Evolutionary conservation across 148 eudicot genomes (phyloP), one percentile per base, ranked within the genome.

Genomic region (Nepenthes mirabilis): DNA sequence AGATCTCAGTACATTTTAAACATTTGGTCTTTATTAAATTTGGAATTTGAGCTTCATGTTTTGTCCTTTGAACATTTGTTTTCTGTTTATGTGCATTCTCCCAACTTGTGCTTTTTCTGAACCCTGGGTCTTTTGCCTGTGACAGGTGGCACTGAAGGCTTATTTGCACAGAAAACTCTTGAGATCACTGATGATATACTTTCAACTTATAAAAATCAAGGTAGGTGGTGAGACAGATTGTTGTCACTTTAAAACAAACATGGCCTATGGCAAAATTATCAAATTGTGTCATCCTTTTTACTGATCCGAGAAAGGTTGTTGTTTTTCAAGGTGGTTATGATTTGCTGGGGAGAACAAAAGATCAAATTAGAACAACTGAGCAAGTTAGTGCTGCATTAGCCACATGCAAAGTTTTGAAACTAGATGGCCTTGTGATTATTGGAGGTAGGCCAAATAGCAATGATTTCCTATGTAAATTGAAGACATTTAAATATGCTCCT

Each of bases 131-230:
- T 49, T 62, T 37, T 63, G 49, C 59, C 66, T 62, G 45, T 70
- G 59, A 50, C 80, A 93, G 96, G 99, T 77, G 99, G 99, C 66
- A 84, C 99, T 34, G 99, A 93, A 64, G 99, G 99, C 34, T 73
- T 93, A 65, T 88, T 89, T 77, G 95, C 96, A 35, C 91, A 93
- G 65, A 86, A 74, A 69, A 80, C 89, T 37, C 83, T 93, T 59
- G 91, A 89, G 66, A 80, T 93, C 56, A 86, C 89, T 52, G 96
- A 88, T 73, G 95, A 89, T 33, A 49, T 93, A 55, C 84, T 93
- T 60, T 70, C 85, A 50, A 79, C 95, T 58, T 93, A 93, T 79
- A 86, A 86, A 72, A 93, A 93, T 68, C 99, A 86, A 82, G 99
- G 98, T 86, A 70, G 37, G 43, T 65, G 56, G 47, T 68, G 79